These are phyloP conservation scores for Rubroboletus satanas DNA, from an alignment of 768 basidiomycete species.

Conservation along the genomic window DNA sequence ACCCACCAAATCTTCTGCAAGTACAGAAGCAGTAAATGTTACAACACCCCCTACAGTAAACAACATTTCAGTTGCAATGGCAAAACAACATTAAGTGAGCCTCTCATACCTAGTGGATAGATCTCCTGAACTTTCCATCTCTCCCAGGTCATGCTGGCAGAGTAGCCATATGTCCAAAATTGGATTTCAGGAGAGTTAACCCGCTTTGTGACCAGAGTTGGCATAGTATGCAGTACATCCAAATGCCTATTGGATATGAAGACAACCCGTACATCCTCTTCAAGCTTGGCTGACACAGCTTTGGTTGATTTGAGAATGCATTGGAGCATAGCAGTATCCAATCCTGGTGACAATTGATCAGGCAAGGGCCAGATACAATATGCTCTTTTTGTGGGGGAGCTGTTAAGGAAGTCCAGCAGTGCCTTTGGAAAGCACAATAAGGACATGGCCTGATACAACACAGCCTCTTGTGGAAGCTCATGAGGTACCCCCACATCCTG, in stretches of 20 bases:
- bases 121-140: constrained; percentile 65
- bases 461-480: constrained; percentile 8
- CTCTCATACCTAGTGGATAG: constrained; percentile 57
- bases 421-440: constrained; percentile 46
- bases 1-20: constrained; percentile 50
- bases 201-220: constrained; percentile 46
- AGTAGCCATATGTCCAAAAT: constrained; percentile 69
- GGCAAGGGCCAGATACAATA: constrained; percentile 49
- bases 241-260: constrained; percentile 66
- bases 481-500: background rate
- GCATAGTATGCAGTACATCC: constrained; percentile 44
- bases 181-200: constrained; percentile 43
- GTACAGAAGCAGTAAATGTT: constrained; percentile 63
- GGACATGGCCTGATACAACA: constrained; percentile 24
- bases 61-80: background rate
- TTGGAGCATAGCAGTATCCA: constrained; percentile 44
- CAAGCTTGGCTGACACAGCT: constrained; percentile 37
- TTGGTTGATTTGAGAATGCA: constrained; percentile 42
- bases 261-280: constrained; percentile 45
- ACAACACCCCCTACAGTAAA: constrained; percentile 58
- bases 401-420: constrained; percentile 45
- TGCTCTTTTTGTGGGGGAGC: constrained; percentile 30
- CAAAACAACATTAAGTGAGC: background rate
- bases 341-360: constrained; percentile 25
- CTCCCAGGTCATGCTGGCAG: constrained; percentile 45